Percentiles rank a stretch among this genome's conserved stretches.
Conservation (phyloP, 306 rosid species). For the Inga laurina region DNA sequence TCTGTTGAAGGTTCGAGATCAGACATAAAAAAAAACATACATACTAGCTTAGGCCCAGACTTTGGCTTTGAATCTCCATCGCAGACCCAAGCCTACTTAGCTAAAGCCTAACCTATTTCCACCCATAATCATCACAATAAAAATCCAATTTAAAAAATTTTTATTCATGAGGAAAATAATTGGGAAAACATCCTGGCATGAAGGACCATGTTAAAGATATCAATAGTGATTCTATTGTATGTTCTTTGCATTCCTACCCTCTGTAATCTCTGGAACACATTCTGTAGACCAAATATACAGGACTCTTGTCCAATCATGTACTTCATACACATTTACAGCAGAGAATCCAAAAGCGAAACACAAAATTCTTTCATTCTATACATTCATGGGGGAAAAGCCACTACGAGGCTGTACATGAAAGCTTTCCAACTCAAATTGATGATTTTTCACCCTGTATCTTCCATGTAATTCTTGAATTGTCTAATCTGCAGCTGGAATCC, state of each 20-base stretch:
- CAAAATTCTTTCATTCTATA: not conserved
- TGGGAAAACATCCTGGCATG: not conserved
- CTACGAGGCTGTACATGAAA: conserved; percentile 7
- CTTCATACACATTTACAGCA: not conserved
- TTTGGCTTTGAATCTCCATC: too few relatives aligned
- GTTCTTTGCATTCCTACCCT: not conserved
- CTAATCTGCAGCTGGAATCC: conserved; percentile 1
- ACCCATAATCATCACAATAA: too few relatives aligned
- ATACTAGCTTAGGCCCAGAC: too few relatives aligned
- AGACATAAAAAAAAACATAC: too few relatives aligned
- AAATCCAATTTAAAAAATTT: not conserved
- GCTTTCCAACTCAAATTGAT: conserved; percentile 7
- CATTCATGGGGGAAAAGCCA: not conserved
- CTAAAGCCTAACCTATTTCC: too few relatives aligned
- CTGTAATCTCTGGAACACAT: not conserved
- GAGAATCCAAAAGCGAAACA: not conserved
- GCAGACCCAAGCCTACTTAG: too few relatives aligned
- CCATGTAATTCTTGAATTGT: not conserved
- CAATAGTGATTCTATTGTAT: not conserved
- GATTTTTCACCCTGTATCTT: not conserved
- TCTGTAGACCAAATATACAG: not conserved
- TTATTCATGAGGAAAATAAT: too few relatives aligned
- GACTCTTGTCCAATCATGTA: not conserved
- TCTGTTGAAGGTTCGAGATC: too few relatives aligned
- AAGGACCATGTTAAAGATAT: not conserved